Evolutionary conservation across 768 basidiomycete genomes (phyloP), one percentile per base, ranked within the genome.

Genomic region (Podaxis sp.): DNA sequence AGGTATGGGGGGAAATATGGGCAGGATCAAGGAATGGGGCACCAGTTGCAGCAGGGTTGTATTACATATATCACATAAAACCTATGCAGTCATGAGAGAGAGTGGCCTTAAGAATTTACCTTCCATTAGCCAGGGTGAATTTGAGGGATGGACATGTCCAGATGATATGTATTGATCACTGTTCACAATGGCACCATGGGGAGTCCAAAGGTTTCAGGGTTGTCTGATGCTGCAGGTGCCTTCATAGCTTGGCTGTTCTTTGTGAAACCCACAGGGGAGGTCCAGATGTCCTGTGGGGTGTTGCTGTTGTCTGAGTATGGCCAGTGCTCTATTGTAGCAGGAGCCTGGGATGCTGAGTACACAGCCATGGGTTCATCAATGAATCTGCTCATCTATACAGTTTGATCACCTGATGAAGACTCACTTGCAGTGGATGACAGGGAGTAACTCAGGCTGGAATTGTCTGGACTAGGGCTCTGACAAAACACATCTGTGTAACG

Each of bases 381-480:
- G 61, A 85, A 85, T 0, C 73, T 77, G 15, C 79, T 72, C 80
- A 85, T 82, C 65, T 86, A 85, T 19, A 85, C 74, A 0, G 84
- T 86, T 24, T 79, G 79, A 66, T 85, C 85, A 41, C 80, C 81
- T 50, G 79, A 73, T 13, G 78, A 79, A 0, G 82, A 86, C 60
- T 84, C 85, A 1, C 84, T 85, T 2, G 85, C 24, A 24, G 24
- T 24, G 1, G 24, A 81, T 1, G 84, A 80, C 0, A 86, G 87
- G 0, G 87, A 87, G 55, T 83, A 83, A 11, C 77, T 81, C 43
- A 88, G 81, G 19, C 78, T 75, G 0, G 86, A 86, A 0, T 84
- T 86, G n/a, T 80, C 73, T 8, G 85, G 84, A 65, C 79, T 80
- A 11, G 74, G 80, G 64, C 69, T 77, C 25, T 69, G 68, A 52